Base-by-base conservation (phyloP, 148 eudicot species). In the Diospyros kaki region DNA sequence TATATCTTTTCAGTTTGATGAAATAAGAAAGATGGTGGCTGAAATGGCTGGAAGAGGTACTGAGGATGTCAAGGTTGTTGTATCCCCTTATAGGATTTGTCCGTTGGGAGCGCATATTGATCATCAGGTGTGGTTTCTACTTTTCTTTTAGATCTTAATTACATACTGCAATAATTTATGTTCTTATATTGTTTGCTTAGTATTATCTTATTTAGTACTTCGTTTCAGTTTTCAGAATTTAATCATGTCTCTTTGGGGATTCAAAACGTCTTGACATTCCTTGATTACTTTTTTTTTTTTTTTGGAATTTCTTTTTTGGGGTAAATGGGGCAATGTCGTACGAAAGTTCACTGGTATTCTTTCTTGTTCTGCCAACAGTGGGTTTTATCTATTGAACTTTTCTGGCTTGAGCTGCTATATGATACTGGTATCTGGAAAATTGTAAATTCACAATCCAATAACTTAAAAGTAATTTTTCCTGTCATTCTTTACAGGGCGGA, bases 91-190 rank as follows among this genome's bases (percentile, higher is more conserved):
- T 75, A 90, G 99, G 79, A 93, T 95, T 76, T 95, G 99, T 90
- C 99, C 99, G 53, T 73, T 95, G 48, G 99, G 99, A 77, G 99
- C 99, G 72, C 99, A 95, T 78, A 88, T 95, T 82, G 99, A 95
- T 80, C 99, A 95, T 86, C 99, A 95, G 97, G 99, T 91, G 40
- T 62, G 73, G 18, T 72, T 58, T 28, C 13, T 43, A 48, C 45
- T 38, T 10, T 50, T 18, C 63, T 42, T 9, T 60, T 77, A 46
- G 52, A 77, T 56, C 50, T 58, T 48, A 39, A 66, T 40, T 44
- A 67, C 63, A 18, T 1, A 58, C 50, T 28, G 18, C 9, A 9
- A 9, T 48, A 7, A 28, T n/a, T 18, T 52, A 40, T 10, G 40
- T 18, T 17, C 11, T 43, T 28, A 69, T 51, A 11, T 46, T 13